Evolutionary conservation across 148 eudicot genomes (phyloP).

Genomic region (Chenopodium formosanum): DNA sequence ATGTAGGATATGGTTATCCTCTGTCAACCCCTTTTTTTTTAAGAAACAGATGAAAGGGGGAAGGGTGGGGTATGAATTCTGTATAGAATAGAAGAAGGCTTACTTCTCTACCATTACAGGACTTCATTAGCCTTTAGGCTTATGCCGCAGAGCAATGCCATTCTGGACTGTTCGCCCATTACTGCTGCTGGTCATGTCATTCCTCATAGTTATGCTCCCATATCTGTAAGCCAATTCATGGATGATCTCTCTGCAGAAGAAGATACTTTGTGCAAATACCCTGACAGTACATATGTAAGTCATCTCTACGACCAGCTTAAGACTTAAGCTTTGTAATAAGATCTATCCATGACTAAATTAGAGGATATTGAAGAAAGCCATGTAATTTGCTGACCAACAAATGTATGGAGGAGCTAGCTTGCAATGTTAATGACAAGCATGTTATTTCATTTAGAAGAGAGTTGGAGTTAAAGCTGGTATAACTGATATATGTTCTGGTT

Average conservation of each 20-base stretch:
- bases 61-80: no score
- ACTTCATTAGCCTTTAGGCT: constrained; percentile 80
- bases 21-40: neutral
- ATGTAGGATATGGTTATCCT: neutral
- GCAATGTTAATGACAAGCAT: neutral
- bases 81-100: neutral
- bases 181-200: constrained; percentile 83
- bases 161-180: constrained; percentile 70
- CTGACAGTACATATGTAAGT: constrained; percentile 64
- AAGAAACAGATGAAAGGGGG: neutral
- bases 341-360: neutral
- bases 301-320: neutral
- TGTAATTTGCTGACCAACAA: neutral
- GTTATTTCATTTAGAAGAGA: neutral
- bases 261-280: constrained; percentile 48
- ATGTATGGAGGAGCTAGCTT: neutral
- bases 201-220: constrained; percentile 76
- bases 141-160: constrained; percentile 82
- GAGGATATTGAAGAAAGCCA: neutral
- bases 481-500: neutral
- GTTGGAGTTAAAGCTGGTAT: neutral
- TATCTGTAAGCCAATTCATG: constrained; percentile 91
- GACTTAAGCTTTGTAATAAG: constrained; percentile 5
- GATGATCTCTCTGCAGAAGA: constrained; percentile 85
- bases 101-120: constrained; percentile 42